These are phyloP conservation scores for Hypoxylon sp. DNA, from an alignment of 2,329 filamentous ascomycete species.

Conservation along the genomic window DNA sequence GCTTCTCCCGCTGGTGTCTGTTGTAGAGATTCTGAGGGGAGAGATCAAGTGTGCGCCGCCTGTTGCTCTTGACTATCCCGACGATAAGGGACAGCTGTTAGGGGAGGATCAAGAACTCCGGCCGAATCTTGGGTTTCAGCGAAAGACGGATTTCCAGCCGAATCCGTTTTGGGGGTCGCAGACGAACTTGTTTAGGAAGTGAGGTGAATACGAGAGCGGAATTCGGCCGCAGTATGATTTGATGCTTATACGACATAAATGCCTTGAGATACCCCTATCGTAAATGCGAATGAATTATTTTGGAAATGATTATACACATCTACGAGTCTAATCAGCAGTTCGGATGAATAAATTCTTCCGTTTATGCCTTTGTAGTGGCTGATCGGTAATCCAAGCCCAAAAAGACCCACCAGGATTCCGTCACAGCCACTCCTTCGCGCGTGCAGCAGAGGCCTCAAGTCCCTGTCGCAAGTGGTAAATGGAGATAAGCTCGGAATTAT, in stretches of 20 bases:
- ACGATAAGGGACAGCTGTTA: slow-evolving; percentile 43
- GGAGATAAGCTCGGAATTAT: neutral
- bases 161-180: slow-evolving; percentile 62
- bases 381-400: neutral
- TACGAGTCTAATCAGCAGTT: neutral
- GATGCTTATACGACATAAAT: slow-evolving; percentile 1
- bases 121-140: slow-evolving; percentile 39
- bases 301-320: neutral
- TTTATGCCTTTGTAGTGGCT: neutral
- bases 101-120: slow-evolving; percentile 48
- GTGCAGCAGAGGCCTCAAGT: neutral
- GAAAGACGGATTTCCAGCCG: slow-evolving; percentile 58
- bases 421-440: neutral
- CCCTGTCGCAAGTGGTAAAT: slow-evolving; percentile 5
- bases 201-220: slow-evolving; percentile 14
- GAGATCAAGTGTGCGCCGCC: slow-evolving; percentile 57
- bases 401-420: neutral
- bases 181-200: slow-evolving; percentile 57
- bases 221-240: slow-evolving; percentile 3
- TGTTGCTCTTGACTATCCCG: slow-evolving; percentile 41
- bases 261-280: slow-evolving; percentile 38
- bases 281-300: slow-evolving; percentile 11
- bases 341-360: neutral
- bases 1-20: slow-evolving; percentile 71
- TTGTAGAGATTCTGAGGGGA: slow-evolving; percentile 70